Conservation (phyloP, 2,329 filamentous ascomycete species). For the Trichophyton schoenleinii region DNA sequence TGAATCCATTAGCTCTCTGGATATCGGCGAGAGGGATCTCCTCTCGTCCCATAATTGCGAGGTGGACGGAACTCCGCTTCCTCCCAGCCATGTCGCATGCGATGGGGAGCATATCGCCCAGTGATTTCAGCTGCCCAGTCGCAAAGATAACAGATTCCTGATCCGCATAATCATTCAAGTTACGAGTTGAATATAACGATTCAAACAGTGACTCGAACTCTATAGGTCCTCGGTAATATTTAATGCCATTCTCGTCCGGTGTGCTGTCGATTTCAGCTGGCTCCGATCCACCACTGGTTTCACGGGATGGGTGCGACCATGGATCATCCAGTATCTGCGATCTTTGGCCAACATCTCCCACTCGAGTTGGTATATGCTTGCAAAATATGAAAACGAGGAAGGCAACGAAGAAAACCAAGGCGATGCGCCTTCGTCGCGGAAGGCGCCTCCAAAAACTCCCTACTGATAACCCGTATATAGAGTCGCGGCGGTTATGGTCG, state of each 20-base stretch:
- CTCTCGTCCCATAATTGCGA: slow-evolving; percentile 63
- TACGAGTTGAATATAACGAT: slow-evolving; percentile 50
- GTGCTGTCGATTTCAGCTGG: neutral
- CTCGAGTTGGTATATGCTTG: slow-evolving; percentile 16
- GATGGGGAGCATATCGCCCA: slow-evolving; percentile 60
- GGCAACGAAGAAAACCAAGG: slow-evolving; percentile 36
- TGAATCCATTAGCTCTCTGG: slow-evolving; percentile 66
- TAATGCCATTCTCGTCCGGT: slow-evolving; percentile 15
- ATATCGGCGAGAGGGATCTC: slow-evolving; percentile 58
- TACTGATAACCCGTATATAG: slow-evolving; percentile 16
- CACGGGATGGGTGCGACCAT: neutral
- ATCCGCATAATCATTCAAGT: slow-evolving; percentile 37
- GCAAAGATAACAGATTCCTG: slow-evolving; percentile 71
- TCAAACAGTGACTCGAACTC: slow-evolving; percentile 53
- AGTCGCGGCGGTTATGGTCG: slow-evolving; percentile 38
- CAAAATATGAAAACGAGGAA: slow-evolving; percentile 51
- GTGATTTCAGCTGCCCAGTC: slow-evolving; percentile 60
- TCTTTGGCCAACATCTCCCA: neutral
- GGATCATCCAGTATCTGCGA: neutral
- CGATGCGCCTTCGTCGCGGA: slow-evolving; percentile 39
- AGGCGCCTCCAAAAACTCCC: slow-evolving; percentile 23
- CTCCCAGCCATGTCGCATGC: slow-evolving; percentile 73
- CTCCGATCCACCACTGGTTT: neutral
- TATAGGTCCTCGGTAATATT: slow-evolving; percentile 57
- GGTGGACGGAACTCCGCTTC: slow-evolving; percentile 63